A percentile compares a stretch with the other conserved stretches of the same genome.
Evolutionary conservation across 2,329 filamentous ascomycete species (phyloP).

Genomic region (Pyrenophora seminiperda): DNA sequence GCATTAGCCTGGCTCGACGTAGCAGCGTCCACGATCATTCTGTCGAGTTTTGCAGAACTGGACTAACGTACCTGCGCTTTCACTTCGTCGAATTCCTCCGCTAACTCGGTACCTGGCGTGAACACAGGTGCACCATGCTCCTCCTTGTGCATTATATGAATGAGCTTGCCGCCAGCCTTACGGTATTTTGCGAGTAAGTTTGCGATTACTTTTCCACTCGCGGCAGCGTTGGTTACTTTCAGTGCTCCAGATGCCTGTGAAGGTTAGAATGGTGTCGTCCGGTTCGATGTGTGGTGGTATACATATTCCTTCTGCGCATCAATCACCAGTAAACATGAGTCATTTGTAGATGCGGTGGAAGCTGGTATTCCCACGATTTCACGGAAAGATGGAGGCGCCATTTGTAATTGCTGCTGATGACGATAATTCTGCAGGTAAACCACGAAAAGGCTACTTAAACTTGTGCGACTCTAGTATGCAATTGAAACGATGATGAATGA

Average conservation of each 20-base stretch:
- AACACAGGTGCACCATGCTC: slow-evolving; percentile 69
- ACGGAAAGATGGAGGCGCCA: slow-evolving; percentile 50
- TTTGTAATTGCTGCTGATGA: not conserved
- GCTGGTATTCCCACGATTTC: slow-evolving; percentile 59
- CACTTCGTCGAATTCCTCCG: slow-evolving; percentile 65
- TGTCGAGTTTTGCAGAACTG: not conserved
- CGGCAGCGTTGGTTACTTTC: slow-evolving; percentile 58
- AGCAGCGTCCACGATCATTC: not conserved
- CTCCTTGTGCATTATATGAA: slow-evolving; percentile 66
- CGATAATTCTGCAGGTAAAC: not conserved
- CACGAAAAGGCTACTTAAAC: too few species aligned
- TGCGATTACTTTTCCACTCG: slow-evolving; percentile 62
- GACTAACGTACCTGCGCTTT: slow-evolving; percentile 47
- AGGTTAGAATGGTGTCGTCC: slow-evolving; percentile 46
- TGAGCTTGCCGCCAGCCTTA: slow-evolving; percentile 58
- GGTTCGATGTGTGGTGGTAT: slow-evolving; percentile 60
- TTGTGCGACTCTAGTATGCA: too few species aligned
- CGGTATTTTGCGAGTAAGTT: slow-evolving; percentile 65
- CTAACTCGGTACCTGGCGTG: slow-evolving; percentile 65
- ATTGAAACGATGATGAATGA: not conserved
- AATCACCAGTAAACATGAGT: slow-evolving; percentile 51
- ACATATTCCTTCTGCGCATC: slow-evolving; percentile 16
- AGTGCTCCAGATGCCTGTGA: slow-evolving; percentile 58
- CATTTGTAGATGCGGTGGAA: slow-evolving; percentile 61
- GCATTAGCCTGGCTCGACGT: too few species aligned